phyloP scores from a whole-genome alignment of 352 stramenopile genomes.

The Pythium aphanidermatum region DNA sequence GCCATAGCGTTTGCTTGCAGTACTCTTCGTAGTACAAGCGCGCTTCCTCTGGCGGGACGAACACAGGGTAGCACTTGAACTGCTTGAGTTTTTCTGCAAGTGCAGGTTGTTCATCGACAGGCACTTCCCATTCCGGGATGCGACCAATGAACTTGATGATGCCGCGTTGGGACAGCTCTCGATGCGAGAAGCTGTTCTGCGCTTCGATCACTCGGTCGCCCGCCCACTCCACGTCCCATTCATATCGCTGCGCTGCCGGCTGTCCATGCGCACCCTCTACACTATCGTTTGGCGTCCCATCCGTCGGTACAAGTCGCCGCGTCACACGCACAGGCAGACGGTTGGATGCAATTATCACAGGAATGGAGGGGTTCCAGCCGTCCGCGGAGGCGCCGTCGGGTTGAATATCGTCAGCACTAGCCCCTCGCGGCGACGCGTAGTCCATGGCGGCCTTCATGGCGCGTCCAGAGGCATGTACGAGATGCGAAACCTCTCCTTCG shows the following conservation, averaged over 20 bases:
- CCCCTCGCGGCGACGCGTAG: conserved; percentile 2
- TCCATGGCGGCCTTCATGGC: conserved; percentile 15
- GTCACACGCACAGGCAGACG: conserved; percentile 48
- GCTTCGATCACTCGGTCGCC: conserved; percentile 71
- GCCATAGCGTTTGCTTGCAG: conserved; percentile 97
- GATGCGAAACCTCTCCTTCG: not conserved
- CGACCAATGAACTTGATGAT: conserved; percentile 74
- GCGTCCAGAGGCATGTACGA: not conserved
- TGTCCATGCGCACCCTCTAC: not conserved
- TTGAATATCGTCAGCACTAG: not conserved
- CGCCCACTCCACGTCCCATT: conserved; percentile 62
- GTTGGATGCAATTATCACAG: conserved; percentile 71
- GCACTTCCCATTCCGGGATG: conserved; percentile 45
- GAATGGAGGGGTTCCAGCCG: conserved; percentile 45
- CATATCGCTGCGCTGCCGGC: conserved; percentile 1
- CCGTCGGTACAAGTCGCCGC: conserved; percentile 3
- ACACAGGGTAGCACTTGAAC: conserved; percentile 68
- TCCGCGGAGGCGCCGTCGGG: conserved; percentile 15
- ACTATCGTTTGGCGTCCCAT: not conserved
- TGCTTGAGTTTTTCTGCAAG: conserved; percentile 40
- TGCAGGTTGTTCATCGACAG: conserved; percentile 39
- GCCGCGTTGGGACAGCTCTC: conserved; percentile 55
- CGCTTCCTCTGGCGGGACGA: conserved; percentile 42
- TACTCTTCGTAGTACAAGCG: conserved; percentile 89
- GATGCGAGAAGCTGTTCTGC: conserved; percentile 67